Base-by-base conservation (phyloP, 306 rosid genomes). In the Dalbergia cultrata region DNA sequence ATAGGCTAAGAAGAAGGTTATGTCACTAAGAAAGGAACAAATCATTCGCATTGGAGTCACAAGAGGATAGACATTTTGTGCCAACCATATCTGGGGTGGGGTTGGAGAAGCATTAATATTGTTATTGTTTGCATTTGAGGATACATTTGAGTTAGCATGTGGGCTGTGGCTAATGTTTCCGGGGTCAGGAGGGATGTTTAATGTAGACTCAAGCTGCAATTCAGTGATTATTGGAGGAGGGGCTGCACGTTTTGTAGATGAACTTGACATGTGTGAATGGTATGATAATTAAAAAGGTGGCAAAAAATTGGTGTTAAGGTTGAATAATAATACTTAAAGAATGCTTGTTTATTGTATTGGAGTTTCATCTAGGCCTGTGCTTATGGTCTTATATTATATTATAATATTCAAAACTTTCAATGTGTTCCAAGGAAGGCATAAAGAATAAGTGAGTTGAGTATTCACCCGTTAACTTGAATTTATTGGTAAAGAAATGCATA, bases 41-140 rank as follows among this genome's bases (percentile, higher is more conserved):
- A 49, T 50, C 22, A 82, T 61, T 71, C 79, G 82, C 82, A 43
- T 54, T 77, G 82, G 86, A 37, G 82, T 71, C 86, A 77, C 17
- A 31, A 64, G 62, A 44, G 86, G 82, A n/a, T 71, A 54, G 4
- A 77, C 82, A 11, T 82, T 77, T n/a, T 82, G 64, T 5, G 45
- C 68, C 9, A 76, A 11, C 86, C 86, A 82, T 19, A 63, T 14
- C 13, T 61, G 54, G 14, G 72, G 73, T 21, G 78, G 78, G 44
- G 69, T 37, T 61, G 77, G 72, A 37, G 49, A 13, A 13, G 59
- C 14, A 52, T 10, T 21, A 44, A 9, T 47, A 19, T 9, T 17
- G 14, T 45, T 19, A 41, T 52, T 52, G 9, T 6, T 44, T 31
- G 14, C 54, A 7, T n/a, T n/a, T 52, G 19, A 16, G n/a, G 19